These are phyloP conservation scores for Thuja plicata DNA, from an alignment of 83 land plant genomes.

Conservation along the genomic window DNA sequence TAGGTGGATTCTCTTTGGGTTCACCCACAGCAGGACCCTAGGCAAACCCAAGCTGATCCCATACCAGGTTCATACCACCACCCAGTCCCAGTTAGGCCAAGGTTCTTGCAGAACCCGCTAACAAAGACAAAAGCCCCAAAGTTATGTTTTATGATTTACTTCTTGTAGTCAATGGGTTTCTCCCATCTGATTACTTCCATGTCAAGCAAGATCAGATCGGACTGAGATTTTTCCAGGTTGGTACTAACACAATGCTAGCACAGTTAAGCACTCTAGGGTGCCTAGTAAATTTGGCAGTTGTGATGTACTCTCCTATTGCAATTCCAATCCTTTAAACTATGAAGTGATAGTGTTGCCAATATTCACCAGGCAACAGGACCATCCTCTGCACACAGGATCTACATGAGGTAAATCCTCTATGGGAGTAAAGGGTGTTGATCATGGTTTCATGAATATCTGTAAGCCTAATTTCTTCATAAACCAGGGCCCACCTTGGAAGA, in stretches of 20 bases:
- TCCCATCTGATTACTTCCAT: not conserved
- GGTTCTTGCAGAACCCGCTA: too few relatives aligned
- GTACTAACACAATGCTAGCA: not conserved
- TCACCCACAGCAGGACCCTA: too few relatives aligned
- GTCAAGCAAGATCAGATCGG: not conserved
- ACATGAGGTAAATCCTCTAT: not conserved
- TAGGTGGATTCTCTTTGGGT: too few relatives aligned
- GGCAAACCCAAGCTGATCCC: too few relatives aligned
- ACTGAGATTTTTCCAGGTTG: not conserved
- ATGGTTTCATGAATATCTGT: not conserved
- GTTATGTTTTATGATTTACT: too few relatives aligned
- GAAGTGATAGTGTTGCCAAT: too few relatives aligned
- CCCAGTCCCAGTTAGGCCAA: too few relatives aligned
- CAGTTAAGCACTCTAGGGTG: not conserved
- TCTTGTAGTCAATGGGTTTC: not conserved
- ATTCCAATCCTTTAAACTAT: not conserved
- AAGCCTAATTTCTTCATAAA: not conserved
- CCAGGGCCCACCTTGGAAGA: not conserved
- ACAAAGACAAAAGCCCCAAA: too few relatives aligned
- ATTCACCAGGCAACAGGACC: not conserved
- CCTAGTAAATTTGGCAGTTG: not conserved
- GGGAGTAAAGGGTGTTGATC: not conserved
- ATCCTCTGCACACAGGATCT: not conserved
- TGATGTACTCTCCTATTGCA: not conserved
- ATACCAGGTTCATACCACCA: too few relatives aligned